A percentile compares a stretch with the other conserved stretches of the same genome.
Evolutionary conservation across 495 filamentous ascomycete genomes (phyloP).

Genomic region (Achaetomiella virescens): DNA sequence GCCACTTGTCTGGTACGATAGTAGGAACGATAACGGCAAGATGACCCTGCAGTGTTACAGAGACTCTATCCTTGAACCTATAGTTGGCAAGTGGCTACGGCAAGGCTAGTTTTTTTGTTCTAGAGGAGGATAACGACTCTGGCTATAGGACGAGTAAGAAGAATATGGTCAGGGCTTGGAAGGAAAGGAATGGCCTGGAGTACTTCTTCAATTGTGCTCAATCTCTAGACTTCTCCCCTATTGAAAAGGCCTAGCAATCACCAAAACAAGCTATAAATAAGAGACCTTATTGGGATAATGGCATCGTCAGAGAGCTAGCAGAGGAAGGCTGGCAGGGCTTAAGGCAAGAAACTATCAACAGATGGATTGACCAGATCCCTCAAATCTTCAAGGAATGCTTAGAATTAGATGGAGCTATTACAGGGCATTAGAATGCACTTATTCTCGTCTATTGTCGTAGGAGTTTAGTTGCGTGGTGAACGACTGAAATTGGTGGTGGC

Average conservation of each 20-base stretch:
- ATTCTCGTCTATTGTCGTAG: too few relatives aligned
- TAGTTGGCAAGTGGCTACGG: not conserved
- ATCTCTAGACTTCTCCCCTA: not conserved
- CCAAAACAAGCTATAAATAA: not conserved
- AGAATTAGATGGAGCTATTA: not conserved
- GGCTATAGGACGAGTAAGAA: not conserved
- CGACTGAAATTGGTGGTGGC: too few relatives aligned
- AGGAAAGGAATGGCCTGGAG: not conserved
- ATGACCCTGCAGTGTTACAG: not conserved
- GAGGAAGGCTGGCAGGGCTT: too few relatives aligned
- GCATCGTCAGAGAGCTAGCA: not conserved
- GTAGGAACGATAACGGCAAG: not conserved
- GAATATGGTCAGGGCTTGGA: not conserved
- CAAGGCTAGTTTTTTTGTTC: not conserved
- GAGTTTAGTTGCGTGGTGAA: too few relatives aligned
- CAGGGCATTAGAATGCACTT: too few relatives aligned
- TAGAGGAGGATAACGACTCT: constrained; percentile 1
- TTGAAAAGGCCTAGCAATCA: too few relatives aligned
- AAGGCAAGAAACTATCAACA: not conserved
- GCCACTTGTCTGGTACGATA: not conserved
- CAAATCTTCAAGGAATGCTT: not conserved
- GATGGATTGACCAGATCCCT: not conserved
- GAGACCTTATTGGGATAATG: not conserved
- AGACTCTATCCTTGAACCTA: too few relatives aligned
- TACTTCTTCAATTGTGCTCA: not conserved